phyloP scores from a whole-genome alignment of 1,139 yeast species.

The Kodamaea anthophila region DNA sequence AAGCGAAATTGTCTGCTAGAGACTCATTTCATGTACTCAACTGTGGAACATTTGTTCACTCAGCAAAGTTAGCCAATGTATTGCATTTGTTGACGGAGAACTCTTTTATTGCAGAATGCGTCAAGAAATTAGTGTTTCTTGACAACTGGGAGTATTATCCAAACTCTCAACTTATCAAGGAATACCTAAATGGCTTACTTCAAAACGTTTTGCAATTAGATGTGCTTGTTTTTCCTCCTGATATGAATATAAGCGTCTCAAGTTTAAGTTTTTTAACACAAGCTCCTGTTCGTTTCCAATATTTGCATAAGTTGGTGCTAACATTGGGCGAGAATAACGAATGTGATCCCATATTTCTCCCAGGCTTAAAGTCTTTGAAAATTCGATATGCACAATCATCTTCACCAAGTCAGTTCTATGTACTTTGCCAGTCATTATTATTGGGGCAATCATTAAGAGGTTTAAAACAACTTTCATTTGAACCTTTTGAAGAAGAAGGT shows the following conservation, averaged over 20 bases:
- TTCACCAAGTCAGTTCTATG: constrained; percentile 1
- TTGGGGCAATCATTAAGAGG: too few relatives aligned
- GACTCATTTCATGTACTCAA: constrained; percentile 9
- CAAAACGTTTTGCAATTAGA: constrained; percentile 1
- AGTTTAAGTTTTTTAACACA: constrained; percentile 1
- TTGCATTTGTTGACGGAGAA: constrained; percentile 10
- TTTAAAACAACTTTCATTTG: too few relatives aligned
- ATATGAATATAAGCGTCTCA: background rate
- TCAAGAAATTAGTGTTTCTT: constrained; percentile 11
- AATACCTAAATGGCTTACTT: constrained; percentile 2
- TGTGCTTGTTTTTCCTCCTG: constrained; percentile 1
- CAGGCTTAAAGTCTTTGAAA: constrained; percentile 1
- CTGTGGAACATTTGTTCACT: constrained; percentile 15
- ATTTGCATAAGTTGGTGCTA: constrained; percentile 1
- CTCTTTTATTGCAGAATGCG: constrained; percentile 10
- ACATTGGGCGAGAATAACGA: background rate
- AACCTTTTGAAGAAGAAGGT: background rate
- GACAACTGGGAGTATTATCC: constrained; percentile 8
- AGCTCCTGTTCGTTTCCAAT: background rate
- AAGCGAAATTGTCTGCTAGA: constrained; percentile 8
- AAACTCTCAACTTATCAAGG: constrained; percentile 4
- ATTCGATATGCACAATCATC: background rate
- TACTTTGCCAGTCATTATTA: too few relatives aligned
- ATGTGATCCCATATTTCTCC: background rate
- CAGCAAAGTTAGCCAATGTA: constrained; percentile 9